Base-by-base conservation (phyloP, 2,329 filamentous ascomycete species). In the Alternaria rosae region DNA sequence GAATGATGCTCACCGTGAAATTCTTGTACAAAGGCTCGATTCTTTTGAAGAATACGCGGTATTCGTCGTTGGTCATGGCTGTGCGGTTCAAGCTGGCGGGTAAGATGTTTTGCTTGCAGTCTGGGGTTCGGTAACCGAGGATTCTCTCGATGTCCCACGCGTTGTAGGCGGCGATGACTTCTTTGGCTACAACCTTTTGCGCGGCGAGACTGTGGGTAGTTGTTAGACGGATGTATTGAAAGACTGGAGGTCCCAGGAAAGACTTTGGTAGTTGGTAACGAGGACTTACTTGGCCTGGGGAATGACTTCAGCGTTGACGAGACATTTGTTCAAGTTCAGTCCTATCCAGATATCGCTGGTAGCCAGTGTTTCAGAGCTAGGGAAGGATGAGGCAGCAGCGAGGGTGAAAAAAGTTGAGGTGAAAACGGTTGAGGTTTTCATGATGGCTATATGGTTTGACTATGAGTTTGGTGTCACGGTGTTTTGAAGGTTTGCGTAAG, bases 331-430 rank as follows among this genome's bases (percentile, higher is more conserved):
- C 45, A 32, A 11, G 26, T 50, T 50, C 17, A 50, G 17, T 1
- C 45, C 45, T 21, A 32, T 50, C 45, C 45, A 50, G 3, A 50
- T 50, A n/a, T 50, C 45, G 45, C 45, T 50, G 45, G 45, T 32
- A 20, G 45, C 45, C 2, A 50, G 20, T 20, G 45, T 20, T n/a
- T 32, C 45, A 0, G 17, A 12, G 17, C 45, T 32, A 12, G 45
- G 45, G 5, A 50, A 20, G 25, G 45, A 32, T 21, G 45, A 20
- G 17, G 45, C 45, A 50, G 45, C 30, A 32, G 45, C 45, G 5
- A 50, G 26, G 8, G 25, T 20, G 45, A 17, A 50, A 3, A 50
- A 32, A 13, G 45, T 10, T 20, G 26, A 15, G 26, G 17, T 32
- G 45, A 50, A 20, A 50, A 21, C 7, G 20, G 42, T 25, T 30